Evolutionary conservation across 192 early-diverging fungal genomes (phyloP), one percentile per base, ranked within the genome.

Genomic region (Phycomyces nitens): DNA sequence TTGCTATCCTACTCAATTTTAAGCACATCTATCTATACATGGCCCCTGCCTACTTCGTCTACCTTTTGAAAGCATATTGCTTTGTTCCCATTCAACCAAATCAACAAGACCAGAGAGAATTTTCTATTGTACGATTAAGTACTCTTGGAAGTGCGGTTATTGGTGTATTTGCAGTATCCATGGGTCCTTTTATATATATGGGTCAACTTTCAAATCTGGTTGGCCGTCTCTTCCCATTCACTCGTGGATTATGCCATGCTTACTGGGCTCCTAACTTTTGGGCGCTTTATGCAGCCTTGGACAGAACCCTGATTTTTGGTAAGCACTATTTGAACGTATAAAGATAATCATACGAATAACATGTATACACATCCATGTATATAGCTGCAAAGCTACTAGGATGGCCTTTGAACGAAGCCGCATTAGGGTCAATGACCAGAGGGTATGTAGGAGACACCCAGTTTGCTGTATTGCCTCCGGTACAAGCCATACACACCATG

Each of bases 241-340:
- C 91, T 73, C 85, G 96, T n/a, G 96, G 96, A 14, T 82, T 99
- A 11, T 92, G 88, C 73, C 96, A 99, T 62, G 94, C 94, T 8
- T 96, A 89, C 70, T 98, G 94, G 95, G 96, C 96, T 1, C 93
- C 95, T 14, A 99, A 99, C 68, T 87, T 94, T 74, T 99, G 96
- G 96, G 94, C 95, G 0, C 73, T 99, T 51, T 99, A 97, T 69
- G 86, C 88, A 3, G 84, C 86, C 34, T 63, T 71, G 0, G 96
- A 99, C 72, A 86, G 96, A 11, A 44, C 83, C 10, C 73, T 94
- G 42, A 81, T 89, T 52, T 55, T 82, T 39, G 62, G 85, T 80
- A 70, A 69, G 55, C 14, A 24, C 41, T 7, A 34, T 7, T 34
- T 34, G 29, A 34, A 34, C 7, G 7, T 7, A 34, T 7, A 34